phyloP scores from a whole-genome alignment of 768 basidiomycete genomes.

The Hypholoma sublateritium region DNA sequence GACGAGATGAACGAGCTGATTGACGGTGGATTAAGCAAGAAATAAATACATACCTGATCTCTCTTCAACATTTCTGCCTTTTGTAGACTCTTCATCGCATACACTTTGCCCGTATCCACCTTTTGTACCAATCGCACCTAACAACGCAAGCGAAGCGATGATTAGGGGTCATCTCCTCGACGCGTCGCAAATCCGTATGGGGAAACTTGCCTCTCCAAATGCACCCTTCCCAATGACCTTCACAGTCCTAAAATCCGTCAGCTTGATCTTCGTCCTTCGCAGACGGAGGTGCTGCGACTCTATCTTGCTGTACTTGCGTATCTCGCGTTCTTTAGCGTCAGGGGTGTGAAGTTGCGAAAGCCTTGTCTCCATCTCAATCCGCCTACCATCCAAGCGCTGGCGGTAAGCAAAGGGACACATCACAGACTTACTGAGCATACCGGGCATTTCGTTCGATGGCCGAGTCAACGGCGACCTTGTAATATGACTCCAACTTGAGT shows the following conservation, averaged over 20 bases:
- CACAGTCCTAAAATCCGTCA: slow-evolving; percentile 92
- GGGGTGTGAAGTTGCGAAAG: slow-evolving; percentile 72
- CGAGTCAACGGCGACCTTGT: slow-evolving; percentile 96
- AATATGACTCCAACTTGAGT: slow-evolving; percentile 95
- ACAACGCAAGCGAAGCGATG: not conserved
- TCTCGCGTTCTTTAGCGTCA: slow-evolving; percentile 87
- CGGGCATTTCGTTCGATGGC: slow-evolving; percentile 95
- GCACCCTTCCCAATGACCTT: slow-evolving; percentile 99
- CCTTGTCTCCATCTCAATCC: slow-evolving; percentile 86
- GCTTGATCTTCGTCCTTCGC: slow-evolving; percentile 88
- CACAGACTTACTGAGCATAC: slow-evolving; percentile 36
- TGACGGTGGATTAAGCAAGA: not conserved
- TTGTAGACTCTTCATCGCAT: slow-evolving; percentile 98
- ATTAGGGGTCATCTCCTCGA: slow-evolving; percentile 10
- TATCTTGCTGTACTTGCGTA: slow-evolving; percentile 81
- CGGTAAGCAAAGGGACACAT: not conserved
- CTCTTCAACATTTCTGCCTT: slow-evolving; percentile 99
- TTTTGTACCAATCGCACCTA: slow-evolving; percentile 96
- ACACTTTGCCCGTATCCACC: slow-evolving; percentile 95
- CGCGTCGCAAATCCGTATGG: not conserved
- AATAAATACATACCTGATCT: slow-evolving; percentile 76
- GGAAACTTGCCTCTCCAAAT: slow-evolving; percentile 81
- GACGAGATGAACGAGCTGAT: slow-evolving; percentile 4
- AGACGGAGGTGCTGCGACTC: slow-evolving; percentile 92
- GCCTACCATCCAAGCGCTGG: slow-evolving; percentile 42